phyloP scores from a whole-genome alignment of 1,284 basidiomycete genomes.

The Acaromyces ingoldii region DNA sequence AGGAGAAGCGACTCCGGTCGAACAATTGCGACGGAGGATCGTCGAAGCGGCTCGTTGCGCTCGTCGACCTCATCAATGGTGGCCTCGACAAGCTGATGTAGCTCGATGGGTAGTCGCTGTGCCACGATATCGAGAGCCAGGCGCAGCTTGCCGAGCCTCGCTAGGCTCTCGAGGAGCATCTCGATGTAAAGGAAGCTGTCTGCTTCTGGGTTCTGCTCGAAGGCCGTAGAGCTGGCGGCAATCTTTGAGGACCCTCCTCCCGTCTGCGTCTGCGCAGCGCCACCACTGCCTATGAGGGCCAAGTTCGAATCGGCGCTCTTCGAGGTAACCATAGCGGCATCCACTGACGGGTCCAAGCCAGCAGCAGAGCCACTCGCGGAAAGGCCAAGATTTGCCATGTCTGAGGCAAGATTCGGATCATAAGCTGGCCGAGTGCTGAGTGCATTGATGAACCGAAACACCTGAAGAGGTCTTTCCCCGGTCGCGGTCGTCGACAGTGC shows the following conservation, averaged over 20 bases:
- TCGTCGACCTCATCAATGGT: slow-evolving; percentile 85
- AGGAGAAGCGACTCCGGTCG: slow-evolving; percentile 59
- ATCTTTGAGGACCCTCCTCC: background rate
- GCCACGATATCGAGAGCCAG: slow-evolving; percentile 75
- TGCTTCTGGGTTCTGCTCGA: slow-evolving; percentile 68
- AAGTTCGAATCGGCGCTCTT: slow-evolving; percentile 4
- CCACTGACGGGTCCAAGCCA: background rate
- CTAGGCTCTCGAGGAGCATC: slow-evolving; percentile 82
- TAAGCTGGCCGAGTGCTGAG: background rate
- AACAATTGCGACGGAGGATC: slow-evolving; percentile 66
- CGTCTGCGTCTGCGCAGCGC: no score
- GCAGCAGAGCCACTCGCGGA: background rate
- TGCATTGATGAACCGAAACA: slow-evolving; percentile 3
- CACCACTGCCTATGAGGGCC: no score
- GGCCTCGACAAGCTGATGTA: slow-evolving; percentile 76
- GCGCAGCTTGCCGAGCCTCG: slow-evolving; percentile 82
- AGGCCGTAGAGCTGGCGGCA: background rate
- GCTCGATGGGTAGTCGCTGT: slow-evolving; percentile 77
- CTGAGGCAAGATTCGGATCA: background rate
- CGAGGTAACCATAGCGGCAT: slow-evolving; percentile 1
- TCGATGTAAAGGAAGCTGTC: slow-evolving; percentile 95
- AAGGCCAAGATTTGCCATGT: slow-evolving; percentile 1
- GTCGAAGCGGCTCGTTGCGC: slow-evolving; percentile 36
- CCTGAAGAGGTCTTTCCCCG: background rate
- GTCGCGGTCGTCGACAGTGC: no score